These are phyloP conservation scores for Saccharomycopsis amapae DNA, from an alignment of 805 yeast genomes.

Conservation along the genomic window DNA sequence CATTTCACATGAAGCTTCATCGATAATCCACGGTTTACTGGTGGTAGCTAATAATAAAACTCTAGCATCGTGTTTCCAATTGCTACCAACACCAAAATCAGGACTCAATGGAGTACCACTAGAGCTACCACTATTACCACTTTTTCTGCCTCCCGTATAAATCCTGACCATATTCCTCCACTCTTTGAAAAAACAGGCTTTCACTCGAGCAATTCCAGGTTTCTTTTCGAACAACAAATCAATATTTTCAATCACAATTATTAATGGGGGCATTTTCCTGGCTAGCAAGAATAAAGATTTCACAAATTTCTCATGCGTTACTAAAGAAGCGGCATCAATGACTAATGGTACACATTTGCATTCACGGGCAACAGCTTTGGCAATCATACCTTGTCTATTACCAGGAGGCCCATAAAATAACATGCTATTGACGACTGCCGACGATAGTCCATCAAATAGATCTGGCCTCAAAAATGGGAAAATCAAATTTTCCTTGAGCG, in stretches of 20 bases:
- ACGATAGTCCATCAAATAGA: conserved; percentile 80
- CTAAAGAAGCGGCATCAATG: background rate
- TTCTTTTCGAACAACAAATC: conserved; percentile 77
- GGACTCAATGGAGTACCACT: conserved; percentile 15
- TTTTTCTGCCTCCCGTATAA: background rate
- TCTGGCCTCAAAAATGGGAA: conserved; percentile 95
- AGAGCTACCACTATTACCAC: conserved; percentile 33
- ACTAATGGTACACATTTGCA: conserved; percentile 34
- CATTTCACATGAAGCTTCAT: conserved; percentile 92
- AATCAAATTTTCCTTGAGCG: conserved; percentile 90
- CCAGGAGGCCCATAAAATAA: conserved; percentile 98
- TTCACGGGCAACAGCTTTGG: conserved; percentile 94
- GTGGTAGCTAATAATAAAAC: conserved; percentile 93
- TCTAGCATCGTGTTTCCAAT: conserved; percentile 35
- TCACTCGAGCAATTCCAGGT: conserved; percentile 64
- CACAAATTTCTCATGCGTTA: conserved; percentile 85
- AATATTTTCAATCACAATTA: conserved; percentile 93
- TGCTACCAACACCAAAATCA: background rate
- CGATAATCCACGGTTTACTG: conserved; percentile 94
- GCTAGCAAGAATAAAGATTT: conserved; percentile 83
- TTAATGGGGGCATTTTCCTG: conserved; percentile 79
- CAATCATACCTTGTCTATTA: conserved; percentile 97
- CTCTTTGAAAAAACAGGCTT: conserved; percentile 91
- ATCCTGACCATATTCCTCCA: conserved; percentile 66
- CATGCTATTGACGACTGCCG: conserved; percentile 95